phyloP scores from a whole-genome alignment of 805 yeast species.

The Cyberlindnera xylosilytica region DNA sequence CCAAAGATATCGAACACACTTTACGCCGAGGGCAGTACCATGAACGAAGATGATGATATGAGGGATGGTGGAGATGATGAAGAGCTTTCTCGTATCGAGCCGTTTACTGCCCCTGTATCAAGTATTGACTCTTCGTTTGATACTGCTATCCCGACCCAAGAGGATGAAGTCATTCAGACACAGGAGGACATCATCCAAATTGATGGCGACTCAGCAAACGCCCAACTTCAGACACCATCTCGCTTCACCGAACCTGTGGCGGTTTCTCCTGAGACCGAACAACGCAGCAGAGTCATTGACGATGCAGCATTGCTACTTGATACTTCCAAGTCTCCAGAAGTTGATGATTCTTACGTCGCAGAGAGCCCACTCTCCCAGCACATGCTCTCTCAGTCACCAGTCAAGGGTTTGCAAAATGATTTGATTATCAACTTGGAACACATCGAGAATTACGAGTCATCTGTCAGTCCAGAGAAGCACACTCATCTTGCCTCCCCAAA shows the following conservation, averaged over 20 bases:
- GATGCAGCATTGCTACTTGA: slow-evolving; percentile 19
- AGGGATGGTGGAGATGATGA: slow-evolving; percentile 23
- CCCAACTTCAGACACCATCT: slow-evolving; percentile 27
- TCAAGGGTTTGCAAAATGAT: slow-evolving; percentile 1
- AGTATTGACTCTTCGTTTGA: not conserved
- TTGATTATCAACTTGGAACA: slow-evolving; percentile 7
- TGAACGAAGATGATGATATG: slow-evolving; percentile 23
- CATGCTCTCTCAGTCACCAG: not conserved
- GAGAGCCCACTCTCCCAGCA: slow-evolving; percentile 22
- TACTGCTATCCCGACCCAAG: slow-evolving; percentile 12
- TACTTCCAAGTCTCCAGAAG: slow-evolving; percentile 19
- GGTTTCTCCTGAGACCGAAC: slow-evolving; percentile 30
- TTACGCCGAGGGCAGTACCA: too few species aligned
- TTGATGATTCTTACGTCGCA: slow-evolving; percentile 19
- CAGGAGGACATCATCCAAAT: slow-evolving; percentile 11
- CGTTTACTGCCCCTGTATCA: too few species aligned
- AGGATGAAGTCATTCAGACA: too few species aligned
- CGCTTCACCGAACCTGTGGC: slow-evolving; percentile 32
- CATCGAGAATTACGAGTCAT: slow-evolving; percentile 6
- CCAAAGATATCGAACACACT: slow-evolving; percentile 9
- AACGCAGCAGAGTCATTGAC: slow-evolving; percentile 22
- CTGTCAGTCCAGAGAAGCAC: slow-evolving; percentile 13
- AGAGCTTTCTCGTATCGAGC: slow-evolving; percentile 28
- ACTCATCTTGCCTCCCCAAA: slow-evolving; percentile 17
- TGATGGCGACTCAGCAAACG: slow-evolving; percentile 4